phyloP scores from a whole-genome alignment of 2,329 filamentous ascomycete species.

The Fusarium proliferatum region DNA sequence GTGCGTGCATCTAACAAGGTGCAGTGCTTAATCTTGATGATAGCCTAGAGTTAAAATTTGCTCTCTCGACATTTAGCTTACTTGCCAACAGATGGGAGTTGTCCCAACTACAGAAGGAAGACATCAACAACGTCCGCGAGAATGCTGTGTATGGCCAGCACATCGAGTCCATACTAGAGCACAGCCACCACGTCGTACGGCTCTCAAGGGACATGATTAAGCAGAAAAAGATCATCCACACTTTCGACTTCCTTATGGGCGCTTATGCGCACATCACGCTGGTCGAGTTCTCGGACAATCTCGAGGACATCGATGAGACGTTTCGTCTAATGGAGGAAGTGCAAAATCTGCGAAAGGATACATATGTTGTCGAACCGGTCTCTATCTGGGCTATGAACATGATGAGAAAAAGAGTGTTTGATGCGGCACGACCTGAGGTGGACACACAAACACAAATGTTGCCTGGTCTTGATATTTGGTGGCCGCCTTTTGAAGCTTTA shows the following conservation, averaged over 20 bases:
- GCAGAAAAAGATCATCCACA: background rate
- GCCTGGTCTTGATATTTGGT: background rate
- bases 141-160: background rate
- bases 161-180: background rate
- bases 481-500: background rate
- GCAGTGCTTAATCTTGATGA: background rate
- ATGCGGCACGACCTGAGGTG: background rate
- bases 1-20: rapidly evolving
- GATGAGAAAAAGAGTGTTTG: background rate
- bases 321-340: background rate
- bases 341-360: background rate
- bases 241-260: background rate
- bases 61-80: background rate
- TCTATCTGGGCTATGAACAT: background rate
- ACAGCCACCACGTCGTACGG: background rate
- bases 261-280: background rate
- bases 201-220: background rate
- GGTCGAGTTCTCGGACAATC: background rate
- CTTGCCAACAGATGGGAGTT: background rate
- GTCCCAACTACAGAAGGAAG: background rate
- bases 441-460: rapidly evolving
- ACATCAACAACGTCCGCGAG: rapidly evolving
- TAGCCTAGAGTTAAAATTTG: background rate
- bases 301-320: background rate
- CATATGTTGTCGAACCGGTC: background rate